Evolutionary conservation across 2,329 filamentous ascomycete species (phyloP).

Genomic region (Fusarium napiforme): DNA sequence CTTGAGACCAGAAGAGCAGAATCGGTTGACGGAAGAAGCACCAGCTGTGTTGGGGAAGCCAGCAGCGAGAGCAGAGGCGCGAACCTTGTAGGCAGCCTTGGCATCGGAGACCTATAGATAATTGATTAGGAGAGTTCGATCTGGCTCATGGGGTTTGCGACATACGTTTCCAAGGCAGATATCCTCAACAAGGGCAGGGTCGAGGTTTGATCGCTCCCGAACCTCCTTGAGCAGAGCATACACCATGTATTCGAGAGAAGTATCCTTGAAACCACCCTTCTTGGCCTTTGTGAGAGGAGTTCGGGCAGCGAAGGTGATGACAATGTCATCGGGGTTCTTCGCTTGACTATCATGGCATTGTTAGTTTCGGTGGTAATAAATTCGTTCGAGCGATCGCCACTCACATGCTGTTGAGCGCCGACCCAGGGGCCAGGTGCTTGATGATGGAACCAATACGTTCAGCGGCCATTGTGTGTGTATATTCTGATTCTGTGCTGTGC

Average conservation of each 20-base stretch:
- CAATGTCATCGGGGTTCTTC: slow-evolving; percentile 95
- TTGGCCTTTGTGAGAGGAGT: slow-evolving; percentile 88
- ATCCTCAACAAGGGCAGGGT: slow-evolving; percentile 86
- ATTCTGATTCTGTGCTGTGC: slow-evolving; percentile 1
- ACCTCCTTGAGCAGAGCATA: slow-evolving; percentile 85
- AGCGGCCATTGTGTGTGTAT: slow-evolving; percentile 72
- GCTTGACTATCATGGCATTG: slow-evolving; percentile 69
- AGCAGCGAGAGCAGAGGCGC: slow-evolving; percentile 87
- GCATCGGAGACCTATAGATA: slow-evolving; percentile 75
- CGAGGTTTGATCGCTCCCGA: slow-evolving; percentile 76
- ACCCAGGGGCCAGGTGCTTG: slow-evolving; percentile 82
- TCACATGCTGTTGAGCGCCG: slow-evolving; percentile 81
- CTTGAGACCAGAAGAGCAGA: slow-evolving; percentile 97
- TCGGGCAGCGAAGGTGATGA: slow-evolving; percentile 91
- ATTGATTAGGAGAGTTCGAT: not conserved
- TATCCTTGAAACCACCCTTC: slow-evolving; percentile 97
- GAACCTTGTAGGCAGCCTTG: slow-evolving; percentile 90
- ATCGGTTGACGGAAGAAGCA: slow-evolving; percentile 88
- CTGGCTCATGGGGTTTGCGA: not conserved
- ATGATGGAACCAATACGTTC: slow-evolving; percentile 90
- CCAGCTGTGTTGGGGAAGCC: slow-evolving; percentile 92
- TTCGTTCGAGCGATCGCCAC: slow-evolving; percentile 45
- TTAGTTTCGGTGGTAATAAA: slow-evolving; percentile 4
- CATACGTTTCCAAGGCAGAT: slow-evolving; percentile 90
- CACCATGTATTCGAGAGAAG: slow-evolving; percentile 85